Evolutionary conservation across 306 rosid species (phyloP).

Genomic region (Oxytropis ochrocephala): DNA sequence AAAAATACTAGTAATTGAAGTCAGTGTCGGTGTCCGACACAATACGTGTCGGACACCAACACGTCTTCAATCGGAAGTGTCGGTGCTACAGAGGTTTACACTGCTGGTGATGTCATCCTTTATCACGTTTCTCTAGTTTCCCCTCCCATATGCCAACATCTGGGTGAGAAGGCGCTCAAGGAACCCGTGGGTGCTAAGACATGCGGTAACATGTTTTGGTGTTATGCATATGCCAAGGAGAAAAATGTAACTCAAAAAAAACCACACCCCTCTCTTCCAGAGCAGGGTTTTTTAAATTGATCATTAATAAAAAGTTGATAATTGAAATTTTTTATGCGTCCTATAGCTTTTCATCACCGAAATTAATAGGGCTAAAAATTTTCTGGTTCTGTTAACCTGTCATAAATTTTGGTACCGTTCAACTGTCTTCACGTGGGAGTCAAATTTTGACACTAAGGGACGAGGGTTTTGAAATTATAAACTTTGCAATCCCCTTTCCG

Average conservation of each 20-base stretch:
- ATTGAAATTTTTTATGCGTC: neutral
- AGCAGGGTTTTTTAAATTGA: neutral
- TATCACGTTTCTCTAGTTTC: conserved; percentile 9
- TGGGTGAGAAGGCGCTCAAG: neutral
- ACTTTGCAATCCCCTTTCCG: neutral
- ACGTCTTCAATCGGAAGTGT: too few relatives aligned
- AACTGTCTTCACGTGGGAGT: neutral
- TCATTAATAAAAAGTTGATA: neutral
- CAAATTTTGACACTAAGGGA: neutral
- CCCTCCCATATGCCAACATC: neutral
- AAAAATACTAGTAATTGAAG: too few relatives aligned
- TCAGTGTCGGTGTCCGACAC: too few relatives aligned
- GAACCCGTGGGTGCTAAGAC: neutral
- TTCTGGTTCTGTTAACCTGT: neutral
- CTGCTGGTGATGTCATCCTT: too few relatives aligned
- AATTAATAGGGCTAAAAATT: neutral
- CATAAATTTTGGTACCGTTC: neutral
- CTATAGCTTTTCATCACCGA: neutral
- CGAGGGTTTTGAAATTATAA: neutral
- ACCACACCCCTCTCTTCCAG: neutral
- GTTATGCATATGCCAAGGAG: neutral
- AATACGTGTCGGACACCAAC: too few relatives aligned
- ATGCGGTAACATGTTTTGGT: neutral
- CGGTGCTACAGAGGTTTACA: too few relatives aligned
- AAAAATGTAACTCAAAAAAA: neutral